Evolutionary conservation across 495 filamentous ascomycete species (phyloP).

Genomic region (Penicillium riverlandense): DNA sequence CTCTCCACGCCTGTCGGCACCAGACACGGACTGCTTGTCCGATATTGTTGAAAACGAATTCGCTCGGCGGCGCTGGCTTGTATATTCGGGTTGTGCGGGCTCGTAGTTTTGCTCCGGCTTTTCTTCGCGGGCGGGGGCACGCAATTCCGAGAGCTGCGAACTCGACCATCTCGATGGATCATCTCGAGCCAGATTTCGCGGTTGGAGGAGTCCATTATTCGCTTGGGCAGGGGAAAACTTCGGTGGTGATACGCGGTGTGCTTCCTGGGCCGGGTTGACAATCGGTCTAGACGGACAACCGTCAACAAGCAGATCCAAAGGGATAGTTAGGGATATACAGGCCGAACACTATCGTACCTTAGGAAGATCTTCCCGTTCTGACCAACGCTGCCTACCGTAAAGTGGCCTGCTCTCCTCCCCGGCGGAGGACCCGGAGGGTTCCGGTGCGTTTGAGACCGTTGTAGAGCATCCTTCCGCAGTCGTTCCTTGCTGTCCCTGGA

Average conservation of each 20-base stretch:
- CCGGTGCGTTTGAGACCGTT: slow-evolving; percentile 27
- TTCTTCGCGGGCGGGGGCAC: slow-evolving; percentile 18
- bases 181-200: slow-evolving; percentile 14
- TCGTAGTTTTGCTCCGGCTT: slow-evolving; percentile 19
- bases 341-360: slow-evolving; percentile 52
- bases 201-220: slow-evolving; percentile 27
- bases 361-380: slow-evolving; percentile 91
- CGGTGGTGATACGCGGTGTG: slow-evolving; percentile 21
- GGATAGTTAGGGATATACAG: too few species aligned
- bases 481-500: slow-evolving; percentile 43
- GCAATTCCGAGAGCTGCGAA: slow-evolving; percentile 41
- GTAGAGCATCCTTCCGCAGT: slow-evolving; percentile 34
- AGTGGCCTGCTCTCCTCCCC: slow-evolving; percentile 60
- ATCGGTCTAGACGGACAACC: slow-evolving; percentile 29
- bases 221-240: slow-evolving; percentile 21
- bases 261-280: slow-evolving; percentile 37
- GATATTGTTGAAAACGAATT: slow-evolving; percentile 58
- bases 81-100: slow-evolving; percentile 20
- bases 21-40: slow-evolving; percentile 35
- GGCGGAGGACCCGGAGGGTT: slow-evolving; percentile 23
- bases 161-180: slow-evolving; percentile 37
- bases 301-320: too few species aligned
- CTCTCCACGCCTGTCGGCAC: slow-evolving; percentile 42
- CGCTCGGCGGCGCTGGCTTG: slow-evolving; percentile 37
- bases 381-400: slow-evolving; percentile 89